Evolutionary conservation across 1,284 basidiomycete species (phyloP), one percentile per base, ranked within the genome.

Genomic region (Sporisorium graminicola): DNA sequence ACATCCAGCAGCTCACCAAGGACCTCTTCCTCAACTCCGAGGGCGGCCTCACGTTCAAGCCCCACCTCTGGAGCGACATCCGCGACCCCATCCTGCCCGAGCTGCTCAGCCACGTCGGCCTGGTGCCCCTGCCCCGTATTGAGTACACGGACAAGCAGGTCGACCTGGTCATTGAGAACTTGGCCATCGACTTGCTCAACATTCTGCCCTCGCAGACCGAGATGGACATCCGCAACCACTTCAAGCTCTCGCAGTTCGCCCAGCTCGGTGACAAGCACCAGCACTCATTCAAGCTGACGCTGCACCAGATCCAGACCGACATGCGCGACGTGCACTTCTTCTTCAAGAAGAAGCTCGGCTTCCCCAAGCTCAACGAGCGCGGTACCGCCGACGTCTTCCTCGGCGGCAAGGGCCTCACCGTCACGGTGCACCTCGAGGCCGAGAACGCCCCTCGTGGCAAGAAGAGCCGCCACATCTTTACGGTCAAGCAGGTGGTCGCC

Each of bases 241-340:
- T 94, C 86, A 92, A 92, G 86, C 93, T 96, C 86, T 79, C 75
- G 55, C 71, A 74, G 40, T 79, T 71, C 66, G 68, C 78, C 56
- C 75, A 73, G 67, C 65, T 82, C 60, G 70, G 58, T 50, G 78
- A 78, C 63, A 59, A 49, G 31, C 80, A 81, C 68, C 63, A 77
- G 62, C 80, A 82, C 74, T 68, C 70, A 50, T 77, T 82, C 75
- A 81, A 81, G 78, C 59, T 83, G 49, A 71, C 70, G 7, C 65
- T 83, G 84, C 88, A 88, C 29, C 95, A 98, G 86, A 93, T 98
- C 82, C 95, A 98, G 86, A 92, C 92, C n/a, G 94, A 96, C 82
- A 92, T 97, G 89, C 90, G 92, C 43, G 94, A 97, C 81, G 93
- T 97, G 22, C 91, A 92, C 14, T 96, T 97, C 86, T 94, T 92